Percentiles rank a stretch among this genome's conserved stretches.
phyloP scores from a whole-genome alignment of 2,329 filamentous ascomycete genomes.

The Tolypocladium ophioglossoides region DNA sequence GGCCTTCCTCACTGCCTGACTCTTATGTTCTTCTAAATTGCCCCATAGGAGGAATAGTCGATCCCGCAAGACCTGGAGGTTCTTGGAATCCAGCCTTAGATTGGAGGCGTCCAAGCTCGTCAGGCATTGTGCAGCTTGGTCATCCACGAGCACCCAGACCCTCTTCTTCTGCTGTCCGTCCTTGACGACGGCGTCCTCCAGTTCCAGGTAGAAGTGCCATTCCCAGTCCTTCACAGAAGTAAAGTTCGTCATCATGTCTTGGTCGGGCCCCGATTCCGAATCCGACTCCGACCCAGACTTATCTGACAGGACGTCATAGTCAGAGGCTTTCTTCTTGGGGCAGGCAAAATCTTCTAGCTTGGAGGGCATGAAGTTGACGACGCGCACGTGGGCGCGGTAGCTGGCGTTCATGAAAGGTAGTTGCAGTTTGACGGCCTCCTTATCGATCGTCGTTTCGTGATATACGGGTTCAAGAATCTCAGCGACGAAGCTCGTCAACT shows the following conservation, averaged over 20 bases:
- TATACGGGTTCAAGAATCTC: constrained; percentile 27
- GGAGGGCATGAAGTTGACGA: constrained; percentile 70
- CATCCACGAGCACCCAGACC: constrained; percentile 61
- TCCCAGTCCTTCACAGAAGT: constrained; percentile 45
- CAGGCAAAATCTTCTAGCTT: constrained; percentile 61
- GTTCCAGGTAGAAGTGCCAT: constrained; percentile 71
- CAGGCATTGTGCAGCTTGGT: constrained; percentile 38
- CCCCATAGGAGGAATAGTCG: constrained; percentile 77
- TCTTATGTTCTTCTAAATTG: constrained; percentile 64
- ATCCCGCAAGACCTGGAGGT: constrained; percentile 49
- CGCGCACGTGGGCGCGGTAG: constrained; percentile 60
- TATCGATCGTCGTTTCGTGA: constrained; percentile 33
- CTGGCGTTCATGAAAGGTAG: constrained; percentile 67
- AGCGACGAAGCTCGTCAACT: constrained; percentile 22
- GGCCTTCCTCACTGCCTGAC: constrained; percentile 15
- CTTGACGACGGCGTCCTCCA: constrained; percentile 53
- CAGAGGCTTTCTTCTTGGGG: constrained; percentile 27
- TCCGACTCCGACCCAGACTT: constrained; percentile 16
- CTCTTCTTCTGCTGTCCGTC: constrained; percentile 26
- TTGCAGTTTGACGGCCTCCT: constrained; percentile 20
- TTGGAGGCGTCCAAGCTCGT: constrained; percentile 36
- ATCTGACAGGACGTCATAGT: constrained; percentile 41
- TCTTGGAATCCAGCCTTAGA: constrained; percentile 40
- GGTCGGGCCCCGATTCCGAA: constrained; percentile 10
- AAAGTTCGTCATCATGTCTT: constrained; percentile 12